These are phyloP conservation scores for Penicillium hordei DNA, from an alignment of 2,329 filamentous ascomycete species.

Conservation along the genomic window DNA sequence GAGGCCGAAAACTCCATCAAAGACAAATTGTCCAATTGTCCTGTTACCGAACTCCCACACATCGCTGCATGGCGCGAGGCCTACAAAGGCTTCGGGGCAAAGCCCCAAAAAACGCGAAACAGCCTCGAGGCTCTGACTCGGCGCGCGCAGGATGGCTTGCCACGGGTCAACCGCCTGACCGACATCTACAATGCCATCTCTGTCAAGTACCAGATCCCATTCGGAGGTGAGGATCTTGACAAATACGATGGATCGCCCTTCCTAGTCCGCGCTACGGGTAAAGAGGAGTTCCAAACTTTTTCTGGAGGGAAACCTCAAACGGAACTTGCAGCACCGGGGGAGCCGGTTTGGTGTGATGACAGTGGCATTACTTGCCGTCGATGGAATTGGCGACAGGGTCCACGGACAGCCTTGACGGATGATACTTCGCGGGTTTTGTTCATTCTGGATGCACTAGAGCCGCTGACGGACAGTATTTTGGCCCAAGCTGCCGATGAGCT, in stretches of 20 bases:
- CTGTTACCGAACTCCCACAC: constrained; percentile 36
- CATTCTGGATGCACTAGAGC: no score
- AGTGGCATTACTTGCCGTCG: constrained; percentile 40
- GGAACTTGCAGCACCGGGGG: constrained; percentile 29
- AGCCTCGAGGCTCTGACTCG: constrained; percentile 40
- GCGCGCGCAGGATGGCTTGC: constrained; percentile 34
- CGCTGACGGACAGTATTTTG: no score
- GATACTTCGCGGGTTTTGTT: no score
- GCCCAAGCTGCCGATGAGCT: no score
- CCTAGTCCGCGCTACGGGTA: constrained; percentile 34
- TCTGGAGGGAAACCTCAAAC: constrained; percentile 27
- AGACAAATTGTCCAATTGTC: constrained; percentile 5
- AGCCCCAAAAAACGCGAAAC: constrained; percentile 39
- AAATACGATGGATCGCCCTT: constrained; percentile 38
- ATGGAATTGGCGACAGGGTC: constrained; percentile 45
- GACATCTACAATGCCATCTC: constrained; percentile 45
- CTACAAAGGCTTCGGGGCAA: constrained; percentile 43
- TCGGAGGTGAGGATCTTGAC: constrained; percentile 42
- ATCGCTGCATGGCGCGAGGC: constrained; percentile 41
- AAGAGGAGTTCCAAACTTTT: constrained; percentile 36
- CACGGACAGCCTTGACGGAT: constrained; percentile 27
- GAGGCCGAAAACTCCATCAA: constrained; percentile 18
- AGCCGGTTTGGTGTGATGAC: constrained; percentile 44
- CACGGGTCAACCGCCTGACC: constrained; percentile 41
- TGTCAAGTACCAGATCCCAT: constrained; percentile 41